These are phyloP conservation scores for Cladophialophora immunda DNA, from an alignment of 2,329 filamentous ascomycete species.

Conservation along the genomic window DNA sequence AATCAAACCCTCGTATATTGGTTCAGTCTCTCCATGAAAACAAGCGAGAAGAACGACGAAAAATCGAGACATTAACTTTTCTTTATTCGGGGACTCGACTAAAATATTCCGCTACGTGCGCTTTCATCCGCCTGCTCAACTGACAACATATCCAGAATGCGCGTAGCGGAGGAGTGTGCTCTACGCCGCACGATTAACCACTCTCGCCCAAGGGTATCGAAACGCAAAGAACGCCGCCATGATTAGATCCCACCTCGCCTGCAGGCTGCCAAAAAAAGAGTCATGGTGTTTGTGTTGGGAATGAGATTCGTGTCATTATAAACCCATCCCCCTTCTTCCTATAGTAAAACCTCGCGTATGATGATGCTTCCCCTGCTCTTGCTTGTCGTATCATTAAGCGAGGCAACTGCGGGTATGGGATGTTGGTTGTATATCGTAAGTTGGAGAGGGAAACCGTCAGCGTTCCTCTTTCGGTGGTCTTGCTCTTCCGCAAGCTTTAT, in stretches of 20 bases:
- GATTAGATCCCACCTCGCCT: not conserved
- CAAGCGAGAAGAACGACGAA: not conserved
- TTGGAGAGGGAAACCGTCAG: not conserved
- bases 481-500: not conserved
- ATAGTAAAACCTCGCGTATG: not conserved
- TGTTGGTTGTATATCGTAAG: not conserved
- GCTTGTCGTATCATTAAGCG: not conserved
- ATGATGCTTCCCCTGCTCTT: not conserved
- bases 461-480: not conserved
- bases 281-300: not conserved
- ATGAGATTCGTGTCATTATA: constrained; percentile 9
- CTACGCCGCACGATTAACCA: not conserved
- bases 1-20: not conserved
- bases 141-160: not conserved
- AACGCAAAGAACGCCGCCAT: not conserved
- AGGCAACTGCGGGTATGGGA: not conserved
- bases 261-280: not conserved
- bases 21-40: not conserved
- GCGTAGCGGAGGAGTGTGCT: not conserved
- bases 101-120: not conserved
- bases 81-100: not conserved
- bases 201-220: constrained; percentile 1
- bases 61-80: not conserved
- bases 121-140: not conserved
- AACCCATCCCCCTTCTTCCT: not conserved